A percentile compares a stretch with the other conserved stretches of the same genome.
Conservation (phyloP, 306 rosid genomes). For the Cicer cuneatum region DNA sequence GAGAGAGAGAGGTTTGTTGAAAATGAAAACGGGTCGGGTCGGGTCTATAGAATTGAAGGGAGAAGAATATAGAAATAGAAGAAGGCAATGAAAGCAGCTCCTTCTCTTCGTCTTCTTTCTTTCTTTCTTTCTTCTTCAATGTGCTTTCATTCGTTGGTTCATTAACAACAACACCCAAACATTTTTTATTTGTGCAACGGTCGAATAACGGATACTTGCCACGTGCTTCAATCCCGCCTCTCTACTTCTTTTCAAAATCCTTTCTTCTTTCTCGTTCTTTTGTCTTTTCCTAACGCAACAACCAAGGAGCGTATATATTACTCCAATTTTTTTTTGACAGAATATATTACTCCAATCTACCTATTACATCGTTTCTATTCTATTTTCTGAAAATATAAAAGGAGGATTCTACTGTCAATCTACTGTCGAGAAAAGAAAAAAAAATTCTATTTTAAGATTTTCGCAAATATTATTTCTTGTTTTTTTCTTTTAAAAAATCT, state of each 20-base stretch:
- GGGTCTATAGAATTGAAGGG: neutral
- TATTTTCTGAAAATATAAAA: too few species aligned
- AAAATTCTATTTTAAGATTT: too few species aligned
- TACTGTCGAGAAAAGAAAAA: too few species aligned
- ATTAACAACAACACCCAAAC: neutral
- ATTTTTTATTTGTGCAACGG: conserved; percentile 67
- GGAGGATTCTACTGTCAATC: too few species aligned
- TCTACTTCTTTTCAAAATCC: conserved; percentile 48
- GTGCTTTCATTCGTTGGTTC: neutral
- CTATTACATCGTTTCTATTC: too few species aligned
- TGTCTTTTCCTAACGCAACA: neutral
- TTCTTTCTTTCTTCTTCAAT: neutral
- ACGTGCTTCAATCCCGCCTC: conserved; percentile 59
- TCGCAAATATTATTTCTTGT: too few species aligned
- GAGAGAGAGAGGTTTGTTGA: neutral
- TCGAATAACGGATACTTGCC: conserved; percentile 69
- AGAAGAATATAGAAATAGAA: conserved; percentile 1
- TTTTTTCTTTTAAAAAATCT: too few species aligned
- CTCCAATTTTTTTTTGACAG: too few species aligned
- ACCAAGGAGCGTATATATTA: too few species aligned
- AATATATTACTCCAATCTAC: too few species aligned
- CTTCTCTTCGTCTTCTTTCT: conserved; percentile 13
- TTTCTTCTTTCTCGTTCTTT: neutral
- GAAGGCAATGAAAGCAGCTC: neutral
- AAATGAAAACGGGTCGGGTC: conserved; percentile 2